Base-by-base conservation (phyloP, 345 rosid genomes). In the Microcos paniculata region DNA sequence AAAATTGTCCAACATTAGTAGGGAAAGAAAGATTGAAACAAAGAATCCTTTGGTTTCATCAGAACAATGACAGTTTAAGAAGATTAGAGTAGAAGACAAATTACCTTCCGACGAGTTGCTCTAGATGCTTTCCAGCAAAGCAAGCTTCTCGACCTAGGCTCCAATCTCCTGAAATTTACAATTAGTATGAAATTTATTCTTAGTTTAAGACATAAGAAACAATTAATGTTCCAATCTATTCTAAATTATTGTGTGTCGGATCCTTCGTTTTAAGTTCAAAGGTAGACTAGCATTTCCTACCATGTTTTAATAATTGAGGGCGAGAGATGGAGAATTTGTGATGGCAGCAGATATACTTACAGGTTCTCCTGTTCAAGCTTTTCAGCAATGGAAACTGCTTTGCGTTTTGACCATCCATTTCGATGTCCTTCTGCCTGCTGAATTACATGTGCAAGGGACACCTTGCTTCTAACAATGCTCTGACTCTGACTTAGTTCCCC, bases 331-430 rank as follows among this genome's bases (percentile, higher is more conserved):
- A 31, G 56, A 63, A 48, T 31, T 51, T 15, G 30, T 31, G 43
- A 3, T 42, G 48, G 62, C 23, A 63, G 15, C 16, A 28, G 19
- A 70, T 38, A 77, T 74, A 87, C 98, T 53, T 83, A 96, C 99
- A 96, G 81, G 74, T 96, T 94, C 79, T 96, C 97, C 78, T 90
- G 96, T 83, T 96, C 99, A 62, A 96, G 97, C 87, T 89, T 96
- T 68, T 96, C 93, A 23, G 98, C 98, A 68, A 91, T 87, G 31
- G 94, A 92, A 72, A 96, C 83, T 42, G 97, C 94, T 88, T 89
- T 96, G 24, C 83, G 89, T 79, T 82, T 93, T n/a, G 98, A 89
- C 98, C 97, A 92, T 66, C 89, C 84, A 67, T 74, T 85, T 72
- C 76, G 94, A 51, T 90, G 89, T 71, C 92, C 98, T 89, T 93